Base-by-base conservation (phyloP, 495 filamentous ascomycete species). In the Lasiosphaeria miniovina region DNA sequence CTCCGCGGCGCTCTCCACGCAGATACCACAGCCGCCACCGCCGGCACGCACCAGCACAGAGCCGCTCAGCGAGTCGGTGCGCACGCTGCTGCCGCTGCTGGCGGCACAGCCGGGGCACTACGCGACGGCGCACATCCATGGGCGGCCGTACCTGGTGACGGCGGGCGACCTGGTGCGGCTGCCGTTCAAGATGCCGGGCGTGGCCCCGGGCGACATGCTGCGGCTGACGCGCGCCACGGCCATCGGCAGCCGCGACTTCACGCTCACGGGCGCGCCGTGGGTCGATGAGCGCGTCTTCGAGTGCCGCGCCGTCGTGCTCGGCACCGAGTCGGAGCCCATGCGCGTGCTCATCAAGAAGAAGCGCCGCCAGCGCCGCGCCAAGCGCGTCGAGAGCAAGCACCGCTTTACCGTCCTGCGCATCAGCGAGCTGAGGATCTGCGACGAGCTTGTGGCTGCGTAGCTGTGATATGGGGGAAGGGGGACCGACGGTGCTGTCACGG, bases 281-380 rank as follows among this genome's bases (percentile, higher is more conserved):
- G 71, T 97, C 52, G 90, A 98, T 72, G 86, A 92, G 76, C 71
- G 82, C 33, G 71, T 93, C 61, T 98, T 91, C 65, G 86, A 88
- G 71, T 96, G 91, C 74, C 82, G 93, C 52, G 90, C 92, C 3
- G 82, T 85, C 43, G 91, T 98, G n/a, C 80, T 91, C 57, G 92
- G 90, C 9, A 84, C 88, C 35, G 96, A 98, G 74, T 76, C 81
- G 36, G 94, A 98, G 82, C 95, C 95, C 49, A 72, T 96, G 82
- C 78, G 91, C 58, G 71, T 90, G 57, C 89, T 90, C 77, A 83
- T 91, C 80, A 98, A 98, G 89, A 98, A 89, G 67, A 97, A 97
- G 85, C 74, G 86, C 75, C 86, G 94, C 78, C 83, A 87, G 68
- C 80, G 95, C 69, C 84, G 86, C 66, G 80, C 85, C 10, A 89